phyloP scores from a whole-genome alignment of 306 rosid species.

The Potentilla sterilis region DNA sequence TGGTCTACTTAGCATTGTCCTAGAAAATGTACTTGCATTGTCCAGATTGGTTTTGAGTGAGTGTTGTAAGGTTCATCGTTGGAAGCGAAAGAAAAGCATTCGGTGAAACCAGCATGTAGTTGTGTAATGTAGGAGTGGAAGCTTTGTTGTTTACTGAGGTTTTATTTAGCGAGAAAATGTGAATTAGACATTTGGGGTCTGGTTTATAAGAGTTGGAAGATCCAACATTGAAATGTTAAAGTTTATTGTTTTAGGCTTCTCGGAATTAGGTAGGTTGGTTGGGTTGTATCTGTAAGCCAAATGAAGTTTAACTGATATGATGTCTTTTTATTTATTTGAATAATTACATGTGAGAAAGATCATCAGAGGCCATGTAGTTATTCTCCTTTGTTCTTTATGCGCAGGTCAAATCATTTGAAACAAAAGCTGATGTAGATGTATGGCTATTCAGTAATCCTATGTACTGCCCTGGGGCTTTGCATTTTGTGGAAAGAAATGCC shows the following conservation, averaged over 20 bases:
- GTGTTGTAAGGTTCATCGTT: not conserved
- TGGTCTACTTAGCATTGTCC: not conserved
- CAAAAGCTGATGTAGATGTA: constrained; percentile 51
- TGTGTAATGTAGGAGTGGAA: not conserved
- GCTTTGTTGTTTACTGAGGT: not conserved
- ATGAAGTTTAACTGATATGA: not conserved
- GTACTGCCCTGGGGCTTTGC: constrained; percentile 67
- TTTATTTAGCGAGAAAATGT: not conserved
- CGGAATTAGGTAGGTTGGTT: not conserved
- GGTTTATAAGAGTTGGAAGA: no score
- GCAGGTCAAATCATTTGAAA: constrained; percentile 58
- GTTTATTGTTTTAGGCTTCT: not conserved
- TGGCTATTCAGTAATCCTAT: constrained; percentile 68
- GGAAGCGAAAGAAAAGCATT: not conserved
- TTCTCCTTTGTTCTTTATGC: not conserved
- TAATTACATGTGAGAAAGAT: not conserved
- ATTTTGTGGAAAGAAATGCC: constrained; percentile 44
- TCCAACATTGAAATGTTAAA: not conserved
- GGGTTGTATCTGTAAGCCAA: not conserved
- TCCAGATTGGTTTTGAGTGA: not conserved
- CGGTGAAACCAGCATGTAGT: not conserved
- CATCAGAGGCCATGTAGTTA: not conserved
- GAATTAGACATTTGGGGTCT: not conserved
- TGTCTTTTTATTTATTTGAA: not conserved
- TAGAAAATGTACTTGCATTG: not conserved